Evolutionary conservation across 768 basidiomycete genomes (phyloP).

Genomic region (Xanthoconium stramineum): DNA sequence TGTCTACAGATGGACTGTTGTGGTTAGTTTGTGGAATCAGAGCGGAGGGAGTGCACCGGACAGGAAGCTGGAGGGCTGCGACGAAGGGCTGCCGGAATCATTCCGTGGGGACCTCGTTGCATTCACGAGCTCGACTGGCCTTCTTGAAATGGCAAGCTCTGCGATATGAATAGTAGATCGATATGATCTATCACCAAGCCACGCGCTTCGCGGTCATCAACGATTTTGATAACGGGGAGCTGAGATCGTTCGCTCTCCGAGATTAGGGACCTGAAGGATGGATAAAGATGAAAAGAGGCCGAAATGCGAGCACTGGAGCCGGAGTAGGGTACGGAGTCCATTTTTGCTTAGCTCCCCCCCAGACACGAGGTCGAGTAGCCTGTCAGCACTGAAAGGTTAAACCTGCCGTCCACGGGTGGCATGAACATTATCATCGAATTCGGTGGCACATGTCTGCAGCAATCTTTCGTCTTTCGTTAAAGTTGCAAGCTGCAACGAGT

Average conservation of each 20-base stretch:
- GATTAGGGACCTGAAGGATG: not conserved
- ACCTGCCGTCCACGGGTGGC: not conserved
- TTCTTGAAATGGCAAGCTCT: constrained; percentile 23
- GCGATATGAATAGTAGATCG: constrained; percentile 16
- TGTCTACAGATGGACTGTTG: not conserved
- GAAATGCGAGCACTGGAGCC: not conserved
- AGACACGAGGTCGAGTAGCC: not conserved
- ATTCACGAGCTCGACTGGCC: constrained; percentile 11
- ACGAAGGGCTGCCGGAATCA: constrained; percentile 9
- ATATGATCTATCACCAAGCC: constrained; percentile 16
- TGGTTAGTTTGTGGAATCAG: not conserved
- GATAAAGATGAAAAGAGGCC: not conserved
- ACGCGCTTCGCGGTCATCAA: not conserved
- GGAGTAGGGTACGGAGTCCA: not conserved
- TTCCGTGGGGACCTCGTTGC: constrained; percentile 20
- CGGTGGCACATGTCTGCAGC: not conserved
- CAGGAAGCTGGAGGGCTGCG: not conserved
- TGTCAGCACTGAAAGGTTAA: not conserved
- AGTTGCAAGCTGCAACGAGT: not conserved
- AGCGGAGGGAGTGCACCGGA: not conserved
- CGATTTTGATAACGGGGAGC: constrained; percentile 1
- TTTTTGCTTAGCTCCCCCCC: not conserved
- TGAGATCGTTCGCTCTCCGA: constrained; percentile 1
- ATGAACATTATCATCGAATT: not conserved
- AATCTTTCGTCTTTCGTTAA: constrained; percentile 1